These are phyloP conservation scores for Capsella rubella DNA, from an alignment of 441 rosid genomes.

Conservation along the genomic window DNA sequence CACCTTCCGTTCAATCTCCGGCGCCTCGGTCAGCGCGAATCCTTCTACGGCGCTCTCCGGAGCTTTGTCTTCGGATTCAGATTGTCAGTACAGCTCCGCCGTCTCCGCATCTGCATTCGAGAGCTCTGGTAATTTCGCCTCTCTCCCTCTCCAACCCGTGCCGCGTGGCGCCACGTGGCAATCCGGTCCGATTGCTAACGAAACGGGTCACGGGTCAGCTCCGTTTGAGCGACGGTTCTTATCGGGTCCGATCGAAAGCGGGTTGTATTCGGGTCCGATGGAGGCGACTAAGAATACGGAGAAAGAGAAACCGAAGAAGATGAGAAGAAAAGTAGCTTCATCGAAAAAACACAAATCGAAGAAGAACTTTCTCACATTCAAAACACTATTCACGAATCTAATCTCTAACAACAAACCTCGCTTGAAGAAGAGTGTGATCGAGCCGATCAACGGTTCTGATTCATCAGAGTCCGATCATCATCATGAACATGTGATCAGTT, in stretches of 20 bases:
- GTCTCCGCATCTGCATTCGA: constrained; percentile 60
- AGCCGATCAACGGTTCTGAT: constrained; percentile 32
- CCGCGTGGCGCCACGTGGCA: constrained; percentile 47
- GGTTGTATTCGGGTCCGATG: constrained; percentile 52
- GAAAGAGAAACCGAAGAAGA: constrained; percentile 48
- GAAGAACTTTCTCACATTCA: constrained; percentile 39
- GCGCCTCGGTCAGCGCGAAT: constrained; percentile 81
- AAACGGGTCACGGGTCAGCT: constrained; percentile 41
- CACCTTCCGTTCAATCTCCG: constrained; percentile 68
- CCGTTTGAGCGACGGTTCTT: constrained; percentile 56
- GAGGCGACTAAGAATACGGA: constrained; percentile 1
- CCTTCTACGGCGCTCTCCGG: constrained; percentile 57
- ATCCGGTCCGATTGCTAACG: constrained; percentile 26
- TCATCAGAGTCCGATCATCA: constrained; percentile 38
- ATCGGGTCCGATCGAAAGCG: constrained; percentile 76
- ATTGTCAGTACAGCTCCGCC: background rate
- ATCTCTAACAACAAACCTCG: constrained; percentile 41
- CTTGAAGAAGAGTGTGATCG: constrained; percentile 36
- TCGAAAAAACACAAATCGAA: constrained; percentile 33
- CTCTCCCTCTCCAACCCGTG: constrained; percentile 68
- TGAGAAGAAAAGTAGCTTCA: constrained; percentile 32
- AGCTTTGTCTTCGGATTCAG: constrained; percentile 4
- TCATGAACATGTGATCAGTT: constrained; percentile 13
- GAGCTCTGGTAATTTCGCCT: constrained; percentile 64
- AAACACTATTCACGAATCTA: constrained; percentile 43